phyloP scores from a whole-genome alignment of 2,329 filamentous ascomycete genomes.

The Hypoxylon sp. region DNA sequence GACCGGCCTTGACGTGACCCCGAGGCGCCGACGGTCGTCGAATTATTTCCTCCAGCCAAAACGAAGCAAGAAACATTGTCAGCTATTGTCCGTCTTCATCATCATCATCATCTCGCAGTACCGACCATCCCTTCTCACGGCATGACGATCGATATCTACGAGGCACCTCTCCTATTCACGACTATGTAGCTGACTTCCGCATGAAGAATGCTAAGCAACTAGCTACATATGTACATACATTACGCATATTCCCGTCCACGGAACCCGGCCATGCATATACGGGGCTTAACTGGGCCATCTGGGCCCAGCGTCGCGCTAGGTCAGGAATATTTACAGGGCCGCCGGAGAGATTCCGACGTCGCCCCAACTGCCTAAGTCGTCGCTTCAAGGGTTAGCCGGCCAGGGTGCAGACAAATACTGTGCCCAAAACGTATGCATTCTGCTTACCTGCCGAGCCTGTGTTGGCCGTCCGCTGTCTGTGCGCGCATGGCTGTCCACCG shows the following conservation, averaged over 20 bases:
- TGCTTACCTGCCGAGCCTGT: too few species aligned
- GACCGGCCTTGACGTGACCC: slow-evolving; percentile 27
- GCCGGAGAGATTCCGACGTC: slow-evolving; percentile 9
- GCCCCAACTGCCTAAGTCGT: slow-evolving; percentile 4
- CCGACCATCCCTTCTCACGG: background rate
- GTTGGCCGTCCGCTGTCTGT: too few species aligned
- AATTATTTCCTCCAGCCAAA: background rate
- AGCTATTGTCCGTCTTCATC: background rate
- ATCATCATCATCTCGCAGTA: background rate
- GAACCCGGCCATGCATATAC: slow-evolving; percentile 1
- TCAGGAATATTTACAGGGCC: slow-evolving; percentile 15
- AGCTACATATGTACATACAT: too few species aligned
- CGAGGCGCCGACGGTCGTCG: slow-evolving; percentile 9
- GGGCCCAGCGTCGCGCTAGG: slow-evolving; percentile 11
- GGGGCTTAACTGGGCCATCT: slow-evolving; percentile 23
- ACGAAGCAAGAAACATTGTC: too few species aligned
- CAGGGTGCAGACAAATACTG: slow-evolving; percentile 25
- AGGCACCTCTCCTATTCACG: too few species aligned
- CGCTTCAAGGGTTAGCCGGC: slow-evolving; percentile 3
- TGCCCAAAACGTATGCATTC: too few species aligned
- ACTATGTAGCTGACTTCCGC: background rate
- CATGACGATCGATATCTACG: too few species aligned
- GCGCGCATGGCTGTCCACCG: slow-evolving; percentile 13
- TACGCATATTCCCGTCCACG: background rate
- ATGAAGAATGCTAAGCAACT: background rate